Percentiles rank a stretch among this genome's conserved stretches.
These are phyloP conservation scores for Saitozyma podzolica DNA, from an alignment of 768 basidiomycete species.

Conservation along the genomic window DNA sequence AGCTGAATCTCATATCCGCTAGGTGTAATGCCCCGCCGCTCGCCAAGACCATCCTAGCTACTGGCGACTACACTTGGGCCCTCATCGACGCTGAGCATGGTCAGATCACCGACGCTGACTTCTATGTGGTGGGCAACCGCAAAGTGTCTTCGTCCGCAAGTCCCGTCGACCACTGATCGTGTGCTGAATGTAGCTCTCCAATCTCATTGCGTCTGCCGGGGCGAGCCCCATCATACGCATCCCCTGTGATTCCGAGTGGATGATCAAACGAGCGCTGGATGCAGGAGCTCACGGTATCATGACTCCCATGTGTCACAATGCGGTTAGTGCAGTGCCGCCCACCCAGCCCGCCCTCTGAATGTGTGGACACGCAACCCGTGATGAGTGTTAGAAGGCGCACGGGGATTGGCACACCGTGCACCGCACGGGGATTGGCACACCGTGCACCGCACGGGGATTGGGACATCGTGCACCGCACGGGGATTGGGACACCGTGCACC, in stretches of 20 bases:
- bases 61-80: conserved; percentile 39
- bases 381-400: too few relatives aligned
- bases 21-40: conserved; percentile 24
- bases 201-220: conserved; percentile 36
- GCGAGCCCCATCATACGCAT: conserved; percentile 52
- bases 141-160: background rate
- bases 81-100: conserved; percentile 44
- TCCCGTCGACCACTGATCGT: background rate
- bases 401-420: too few relatives aligned
- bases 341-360: too few relatives aligned
- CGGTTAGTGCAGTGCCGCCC: too few relatives aligned
- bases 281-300: conserved; percentile 52
- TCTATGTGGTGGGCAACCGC: conserved; percentile 23
- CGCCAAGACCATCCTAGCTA: conserved; percentile 27
- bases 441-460: too few relatives aligned
- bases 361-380: too few relatives aligned
- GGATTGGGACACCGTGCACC: too few relatives aligned
- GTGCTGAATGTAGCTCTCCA: conserved; percentile 20
- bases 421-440: too few relatives aligned
- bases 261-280: conserved; percentile 54
- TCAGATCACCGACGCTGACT: conserved; percentile 38
- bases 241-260: conserved; percentile 43
- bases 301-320: conserved; percentile 50
- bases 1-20: conserved; percentile 22
- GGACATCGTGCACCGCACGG: too few relatives aligned